A percentile compares a stretch with the other conserved stretches of the same genome.
Conservation (phyloP, 768 basidiomycete species). For the Hygrocybe punicea region DNA sequence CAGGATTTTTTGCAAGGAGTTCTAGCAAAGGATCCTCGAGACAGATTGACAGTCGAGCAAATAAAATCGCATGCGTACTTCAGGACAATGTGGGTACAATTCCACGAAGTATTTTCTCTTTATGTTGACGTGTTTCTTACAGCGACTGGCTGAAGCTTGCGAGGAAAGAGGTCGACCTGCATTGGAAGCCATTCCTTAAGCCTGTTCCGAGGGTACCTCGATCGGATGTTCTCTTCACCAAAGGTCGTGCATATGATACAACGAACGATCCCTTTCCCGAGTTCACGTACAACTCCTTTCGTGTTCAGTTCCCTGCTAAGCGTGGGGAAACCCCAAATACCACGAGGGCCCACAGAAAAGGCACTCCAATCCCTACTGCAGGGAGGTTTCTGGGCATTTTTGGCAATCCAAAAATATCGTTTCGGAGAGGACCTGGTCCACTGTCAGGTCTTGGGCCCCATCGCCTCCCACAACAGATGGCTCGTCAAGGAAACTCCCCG, state of each 20-base stretch:
- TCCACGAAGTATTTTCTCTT: not conserved
- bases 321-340: not conserved
- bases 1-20: not conserved
- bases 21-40: not conserved
- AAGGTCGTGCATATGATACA: not conserved
- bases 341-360: not conserved
- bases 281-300: not conserved
- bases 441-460: not conserved
- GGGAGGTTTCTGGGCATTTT: not conserved
- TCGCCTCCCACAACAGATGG: not conserved
- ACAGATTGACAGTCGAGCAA: not conserved
- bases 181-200: not conserved
- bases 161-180: not conserved
- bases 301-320: not conserved
- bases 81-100: not conserved
- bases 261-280: not conserved
- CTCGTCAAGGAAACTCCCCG: not conserved
- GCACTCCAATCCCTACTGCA: not conserved
- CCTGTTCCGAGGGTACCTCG: not conserved
- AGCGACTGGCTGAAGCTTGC: not conserved
- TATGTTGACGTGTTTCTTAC: not conserved
- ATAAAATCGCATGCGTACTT: not conserved
- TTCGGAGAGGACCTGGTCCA: not conserved
- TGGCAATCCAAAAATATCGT: not conserved
- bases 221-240: not conserved